Conservation (phyloP, 2,329 filamentous ascomycete species). For the Immersiporthe knoxdaviesiana region DNA sequence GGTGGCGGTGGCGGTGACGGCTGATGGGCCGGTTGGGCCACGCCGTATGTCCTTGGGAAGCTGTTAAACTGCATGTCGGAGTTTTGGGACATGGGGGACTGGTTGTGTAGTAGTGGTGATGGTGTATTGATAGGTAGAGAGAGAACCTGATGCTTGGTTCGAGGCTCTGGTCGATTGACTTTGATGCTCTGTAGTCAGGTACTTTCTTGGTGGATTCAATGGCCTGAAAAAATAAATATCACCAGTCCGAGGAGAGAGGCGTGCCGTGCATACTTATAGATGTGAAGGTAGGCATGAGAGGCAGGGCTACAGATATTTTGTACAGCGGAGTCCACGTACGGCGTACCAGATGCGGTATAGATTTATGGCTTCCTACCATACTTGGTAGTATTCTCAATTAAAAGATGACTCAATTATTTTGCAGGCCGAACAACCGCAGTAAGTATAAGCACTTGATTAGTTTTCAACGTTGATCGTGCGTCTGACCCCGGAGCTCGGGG, state of each 20-base stretch:
- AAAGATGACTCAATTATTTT: neutral
- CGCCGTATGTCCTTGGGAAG: constrained; percentile 7
- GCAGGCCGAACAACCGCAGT: neutral
- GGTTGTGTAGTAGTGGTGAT: neutral
- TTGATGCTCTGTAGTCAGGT: neutral
- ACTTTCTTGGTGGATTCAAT: neutral
- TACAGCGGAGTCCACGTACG: neutral
- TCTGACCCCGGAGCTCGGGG: neutral
- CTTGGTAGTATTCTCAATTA: neutral
- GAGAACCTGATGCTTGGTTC: neutral
- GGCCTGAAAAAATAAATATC: neutral
- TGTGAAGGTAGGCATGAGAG: neutral
- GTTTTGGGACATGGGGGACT: neutral
- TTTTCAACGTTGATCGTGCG: neutral
- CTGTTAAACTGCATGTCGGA: neutral
- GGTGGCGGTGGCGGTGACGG: neutral
- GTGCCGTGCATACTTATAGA: constrained; percentile 24
- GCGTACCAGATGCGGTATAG: neutral
- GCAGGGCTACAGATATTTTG: neutral
- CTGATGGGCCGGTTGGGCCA: neutral
- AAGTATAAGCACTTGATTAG: neutral
- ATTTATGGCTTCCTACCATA: neutral
- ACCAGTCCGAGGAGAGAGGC: neutral
- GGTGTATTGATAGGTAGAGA: neutral
- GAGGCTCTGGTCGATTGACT: constrained; percentile 4